Percentiles rank a stretch among this genome's conserved stretches.
Conservation (phyloP, 257 asterid species). For the Solanum lignicaule region DNA sequence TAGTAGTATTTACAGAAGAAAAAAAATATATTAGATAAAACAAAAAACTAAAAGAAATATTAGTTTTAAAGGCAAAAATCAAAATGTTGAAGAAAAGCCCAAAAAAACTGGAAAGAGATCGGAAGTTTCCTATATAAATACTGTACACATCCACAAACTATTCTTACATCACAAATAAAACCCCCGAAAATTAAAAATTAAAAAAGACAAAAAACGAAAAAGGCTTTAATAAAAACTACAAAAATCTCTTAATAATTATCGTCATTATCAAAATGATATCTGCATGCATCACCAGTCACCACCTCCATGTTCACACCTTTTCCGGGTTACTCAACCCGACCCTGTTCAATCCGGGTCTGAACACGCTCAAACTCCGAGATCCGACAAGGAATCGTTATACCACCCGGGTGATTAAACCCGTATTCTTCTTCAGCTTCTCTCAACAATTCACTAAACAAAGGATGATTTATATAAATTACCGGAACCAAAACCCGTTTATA, state of each 20-base stretch:
- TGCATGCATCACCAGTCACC: background rate
- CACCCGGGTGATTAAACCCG: slow-evolving; percentile 82
- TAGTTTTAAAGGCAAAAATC: background rate
- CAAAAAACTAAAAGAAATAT: background rate
- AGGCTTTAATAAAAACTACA: background rate
- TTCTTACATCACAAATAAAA: background rate
- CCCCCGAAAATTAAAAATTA: background rate
- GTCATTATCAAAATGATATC: background rate
- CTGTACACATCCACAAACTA: background rate
- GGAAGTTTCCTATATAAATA: background rate
- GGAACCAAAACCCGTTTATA: slow-evolving; percentile 60
- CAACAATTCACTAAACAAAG: slow-evolving; percentile 61
- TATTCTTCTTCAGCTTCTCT: slow-evolving; percentile 62
- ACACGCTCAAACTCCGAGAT: slow-evolving; percentile 85
- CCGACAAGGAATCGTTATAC: slow-evolving; percentile 80
- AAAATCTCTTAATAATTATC: background rate
- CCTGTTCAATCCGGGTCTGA: slow-evolving; percentile 68
- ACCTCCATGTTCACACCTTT: slow-evolving; percentile 20
- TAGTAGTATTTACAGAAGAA: background rate
- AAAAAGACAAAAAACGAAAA: background rate
- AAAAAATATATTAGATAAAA: background rate
- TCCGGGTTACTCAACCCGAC: slow-evolving; percentile 25
- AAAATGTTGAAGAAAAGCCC: background rate
- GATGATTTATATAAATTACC: slow-evolving; percentile 62
- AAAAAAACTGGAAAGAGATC: background rate